Percentiles rank a stretch among this genome's conserved stretches.
These are phyloP conservation scores for Phytophthora citricola DNA, from an alignment of 352 stramenopile genomes.

Conservation along the genomic window DNA sequence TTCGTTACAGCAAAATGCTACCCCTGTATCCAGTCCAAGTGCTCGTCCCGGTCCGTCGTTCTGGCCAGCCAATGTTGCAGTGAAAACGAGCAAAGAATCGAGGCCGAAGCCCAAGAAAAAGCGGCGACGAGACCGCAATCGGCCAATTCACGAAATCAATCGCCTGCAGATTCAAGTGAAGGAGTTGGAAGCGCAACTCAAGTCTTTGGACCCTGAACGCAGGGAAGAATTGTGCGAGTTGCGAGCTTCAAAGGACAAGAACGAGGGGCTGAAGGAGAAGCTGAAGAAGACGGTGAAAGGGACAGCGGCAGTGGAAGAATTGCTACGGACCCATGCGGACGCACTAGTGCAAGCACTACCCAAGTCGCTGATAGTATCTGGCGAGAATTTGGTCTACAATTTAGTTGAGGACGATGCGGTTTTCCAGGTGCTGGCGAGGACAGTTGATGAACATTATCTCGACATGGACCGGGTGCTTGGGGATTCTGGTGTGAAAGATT, in stretches of 20 bases:
- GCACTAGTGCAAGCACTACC: slow-evolving; percentile 23
- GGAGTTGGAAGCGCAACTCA: slow-evolving; percentile 24
- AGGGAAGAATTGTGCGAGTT: slow-evolving; percentile 1
- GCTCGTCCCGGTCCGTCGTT: slow-evolving; percentile 14
- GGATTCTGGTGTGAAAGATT: slow-evolving; percentile 12
- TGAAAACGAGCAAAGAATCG: neutral
- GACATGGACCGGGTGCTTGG: slow-evolving; percentile 18
- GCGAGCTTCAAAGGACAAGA: slow-evolving; percentile 8
- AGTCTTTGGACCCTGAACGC: slow-evolving; percentile 1
- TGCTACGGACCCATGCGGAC: slow-evolving; percentile 25
- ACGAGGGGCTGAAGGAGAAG: slow-evolving; percentile 12
- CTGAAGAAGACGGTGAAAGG: slow-evolving; percentile 11
- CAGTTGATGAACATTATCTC: slow-evolving; percentile 23
- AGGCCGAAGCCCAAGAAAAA: slow-evolving; percentile 26
- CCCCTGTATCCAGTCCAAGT: no score
- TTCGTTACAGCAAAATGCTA: no score
- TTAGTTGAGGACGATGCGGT: slow-evolving; percentile 24
- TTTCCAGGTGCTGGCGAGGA: slow-evolving; percentile 25
- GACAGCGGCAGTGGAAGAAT: slow-evolving; percentile 9
- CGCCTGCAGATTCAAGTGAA: slow-evolving; percentile 25
- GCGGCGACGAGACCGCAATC: slow-evolving; percentile 29
- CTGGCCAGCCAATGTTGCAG: slow-evolving; percentile 13
- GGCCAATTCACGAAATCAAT: slow-evolving; percentile 31
- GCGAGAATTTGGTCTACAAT: slow-evolving; percentile 25
- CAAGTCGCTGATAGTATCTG: slow-evolving; percentile 22